Conservation (phyloP, 495 filamentous ascomycete genomes). For the Daldinia decipiens region DNA sequence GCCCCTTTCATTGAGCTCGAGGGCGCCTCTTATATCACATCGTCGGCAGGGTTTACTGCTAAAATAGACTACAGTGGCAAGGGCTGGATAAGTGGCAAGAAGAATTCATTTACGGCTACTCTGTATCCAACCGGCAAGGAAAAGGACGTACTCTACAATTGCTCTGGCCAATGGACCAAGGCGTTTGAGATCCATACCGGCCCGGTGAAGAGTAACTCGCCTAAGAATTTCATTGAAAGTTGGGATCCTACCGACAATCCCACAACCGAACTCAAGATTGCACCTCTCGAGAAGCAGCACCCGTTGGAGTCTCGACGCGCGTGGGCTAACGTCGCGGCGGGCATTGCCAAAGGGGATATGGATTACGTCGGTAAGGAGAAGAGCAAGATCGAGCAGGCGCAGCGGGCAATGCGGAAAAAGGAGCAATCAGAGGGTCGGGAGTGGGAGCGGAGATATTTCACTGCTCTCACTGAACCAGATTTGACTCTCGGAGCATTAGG, state of each 20-base stretch:
- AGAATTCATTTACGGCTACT: conserved; percentile 86
- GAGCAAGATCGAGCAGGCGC: conserved; percentile 87
- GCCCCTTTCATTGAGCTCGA: conserved; percentile 92
- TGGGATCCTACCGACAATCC: conserved; percentile 71
- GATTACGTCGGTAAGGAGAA: conserved; percentile 82
- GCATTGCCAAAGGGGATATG: conserved; percentile 83
- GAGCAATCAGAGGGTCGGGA: conserved; percentile 81
- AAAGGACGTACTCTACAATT: conserved; percentile 83
- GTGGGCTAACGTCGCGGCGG: conserved; percentile 84
- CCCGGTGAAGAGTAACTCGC: conserved; percentile 68
- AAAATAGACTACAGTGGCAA: conserved; percentile 93
- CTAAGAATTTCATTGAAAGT: conserved; percentile 65
- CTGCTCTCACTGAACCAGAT: conserved; percentile 61
- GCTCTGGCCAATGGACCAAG: conserved; percentile 93
- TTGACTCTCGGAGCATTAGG: conserved; percentile 68
- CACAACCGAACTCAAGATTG: conserved; percentile 75
- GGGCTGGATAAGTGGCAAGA: conserved; percentile 94
- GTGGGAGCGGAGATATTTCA: conserved; percentile 91
- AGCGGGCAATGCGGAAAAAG: conserved; percentile 82
- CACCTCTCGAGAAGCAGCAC: conserved; percentile 83
- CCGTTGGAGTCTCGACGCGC: conserved; percentile 87
- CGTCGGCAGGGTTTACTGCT: conserved; percentile 86
- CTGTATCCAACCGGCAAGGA: conserved; percentile 81
- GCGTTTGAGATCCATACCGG: conserved; percentile 80
- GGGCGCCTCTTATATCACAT: conserved; percentile 80